Evolutionary conservation across 306 rosid genomes (phyloP).

Genomic region (Prunus fruticosa): DNA sequence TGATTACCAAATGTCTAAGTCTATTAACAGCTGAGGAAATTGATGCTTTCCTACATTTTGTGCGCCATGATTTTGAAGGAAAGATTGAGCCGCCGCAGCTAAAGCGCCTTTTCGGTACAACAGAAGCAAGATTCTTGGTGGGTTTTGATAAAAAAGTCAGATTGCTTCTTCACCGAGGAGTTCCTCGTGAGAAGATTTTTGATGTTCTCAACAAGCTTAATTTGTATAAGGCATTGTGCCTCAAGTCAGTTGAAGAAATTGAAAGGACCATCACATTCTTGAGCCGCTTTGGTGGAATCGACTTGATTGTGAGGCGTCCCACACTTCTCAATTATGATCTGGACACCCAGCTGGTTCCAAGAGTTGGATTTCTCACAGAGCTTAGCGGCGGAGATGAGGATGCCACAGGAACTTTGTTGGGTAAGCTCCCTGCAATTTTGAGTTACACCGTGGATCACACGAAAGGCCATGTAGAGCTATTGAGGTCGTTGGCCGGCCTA

Average conservation of each 20-base stretch:
- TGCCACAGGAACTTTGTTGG: slow-evolving; percentile 39
- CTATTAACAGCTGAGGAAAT: slow-evolving; percentile 45
- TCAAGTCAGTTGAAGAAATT: slow-evolving; percentile 55
- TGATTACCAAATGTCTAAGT: slow-evolving; percentile 41
- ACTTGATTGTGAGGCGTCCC: slow-evolving; percentile 57
- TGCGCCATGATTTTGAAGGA: slow-evolving; percentile 46
- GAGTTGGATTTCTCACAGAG: slow-evolving; percentile 35
- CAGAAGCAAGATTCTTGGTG: slow-evolving; percentile 35
- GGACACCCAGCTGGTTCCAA: slow-evolving; percentile 57
- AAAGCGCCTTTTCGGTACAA: slow-evolving; percentile 34
- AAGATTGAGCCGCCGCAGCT: slow-evolving; percentile 45
- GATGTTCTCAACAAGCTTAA: slow-evolving; percentile 57
- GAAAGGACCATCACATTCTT: slow-evolving; percentile 40
- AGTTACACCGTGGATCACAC: slow-evolving; percentile 54
- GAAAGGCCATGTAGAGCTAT: slow-evolving; percentile 46
- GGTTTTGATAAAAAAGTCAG: slow-evolving; percentile 56
- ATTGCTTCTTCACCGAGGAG: slow-evolving; percentile 45
- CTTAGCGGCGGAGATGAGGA: slow-evolving; percentile 60
- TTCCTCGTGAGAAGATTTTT: slow-evolving; percentile 46
- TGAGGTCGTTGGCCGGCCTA: slow-evolving; percentile 60
- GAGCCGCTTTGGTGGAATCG: slow-evolving; percentile 51
- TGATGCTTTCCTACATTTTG: slow-evolving; percentile 42
- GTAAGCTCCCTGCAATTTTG: slow-evolving; percentile 52
- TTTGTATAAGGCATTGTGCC: slow-evolving; percentile 55
- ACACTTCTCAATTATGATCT: slow-evolving; percentile 51